Evolutionary conservation across 2,329 filamentous ascomycete genomes (phyloP).

Genomic region (Xylaria multiplex): DNA sequence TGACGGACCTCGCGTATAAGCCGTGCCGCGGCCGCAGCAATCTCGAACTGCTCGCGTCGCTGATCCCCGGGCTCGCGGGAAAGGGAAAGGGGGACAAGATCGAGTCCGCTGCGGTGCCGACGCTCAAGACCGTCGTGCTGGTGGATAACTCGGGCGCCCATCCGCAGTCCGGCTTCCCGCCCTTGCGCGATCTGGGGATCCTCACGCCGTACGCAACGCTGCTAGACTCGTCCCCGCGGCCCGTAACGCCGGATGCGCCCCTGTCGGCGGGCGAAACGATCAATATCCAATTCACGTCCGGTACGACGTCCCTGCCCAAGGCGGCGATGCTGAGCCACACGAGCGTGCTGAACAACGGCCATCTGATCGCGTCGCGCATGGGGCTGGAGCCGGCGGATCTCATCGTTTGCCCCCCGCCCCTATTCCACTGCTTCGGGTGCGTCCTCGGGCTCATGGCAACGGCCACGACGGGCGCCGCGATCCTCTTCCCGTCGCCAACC

Average conservation of each 20-base stretch:
- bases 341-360: conserved; percentile 92
- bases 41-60: conserved; percentile 55
- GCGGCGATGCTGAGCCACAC: conserved; percentile 88
- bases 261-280: conserved; percentile 75
- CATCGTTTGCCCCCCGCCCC: conserved; percentile 84
- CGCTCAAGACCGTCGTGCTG: conserved; percentile 75
- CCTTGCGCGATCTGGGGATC: conserved; percentile 51
- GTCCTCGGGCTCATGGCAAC: conserved; percentile 97
- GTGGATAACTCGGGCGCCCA: conserved; percentile 77
- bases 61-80: conserved; percentile 53
- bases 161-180: conserved; percentile 55
- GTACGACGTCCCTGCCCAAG: conserved; percentile 91
- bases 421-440: conserved; percentile 91
- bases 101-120: conserved; percentile 67
- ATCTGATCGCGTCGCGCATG: conserved; percentile 86
- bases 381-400: conserved; percentile 77
- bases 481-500: conserved; percentile 86
- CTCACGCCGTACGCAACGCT: conserved; percentile 60
- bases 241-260: conserved; percentile 56
- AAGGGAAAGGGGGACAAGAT: conserved; percentile 42
- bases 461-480: conserved; percentile 78
- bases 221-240: conserved; percentile 47
- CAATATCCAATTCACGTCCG: conserved; percentile 97
- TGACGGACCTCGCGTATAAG: conserved; percentile 82
- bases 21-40: conserved; percentile 66